A percentile compares a stretch with the other conserved stretches of the same genome.
Conservation (phyloP, 331 rosid genomes). For the Pyracantha coccinea region DNA sequence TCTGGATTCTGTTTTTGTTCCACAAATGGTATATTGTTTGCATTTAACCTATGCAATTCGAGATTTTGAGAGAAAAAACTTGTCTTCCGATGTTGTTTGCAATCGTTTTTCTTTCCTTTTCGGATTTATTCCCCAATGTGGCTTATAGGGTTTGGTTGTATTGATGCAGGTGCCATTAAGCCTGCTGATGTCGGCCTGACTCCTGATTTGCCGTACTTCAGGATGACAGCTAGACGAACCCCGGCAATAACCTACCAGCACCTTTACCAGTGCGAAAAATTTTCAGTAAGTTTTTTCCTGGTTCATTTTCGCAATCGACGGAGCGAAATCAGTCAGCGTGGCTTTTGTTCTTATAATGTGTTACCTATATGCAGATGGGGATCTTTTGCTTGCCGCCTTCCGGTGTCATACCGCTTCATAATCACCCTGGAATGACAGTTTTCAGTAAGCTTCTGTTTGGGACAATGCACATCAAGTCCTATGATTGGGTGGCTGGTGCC, state of each 20-base stretch:
- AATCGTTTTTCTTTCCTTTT: neutral
- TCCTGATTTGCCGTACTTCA: constrained; percentile 57
- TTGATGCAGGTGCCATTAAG: constrained; percentile 49
- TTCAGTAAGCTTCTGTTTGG: constrained; percentile 90
- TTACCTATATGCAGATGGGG: constrained; percentile 55
- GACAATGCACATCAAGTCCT: constrained; percentile 89
- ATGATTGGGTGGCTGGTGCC: constrained; percentile 70
- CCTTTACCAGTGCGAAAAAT: constrained; percentile 52
- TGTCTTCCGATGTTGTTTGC: too few species aligned
- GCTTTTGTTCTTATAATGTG: constrained; percentile 6
- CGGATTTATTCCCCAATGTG: neutral
- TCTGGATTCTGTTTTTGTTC: neutral
- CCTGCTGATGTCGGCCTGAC: constrained; percentile 65
- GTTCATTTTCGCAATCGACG: neutral
- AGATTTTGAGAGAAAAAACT: neutral
- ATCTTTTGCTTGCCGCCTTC: constrained; percentile 97
- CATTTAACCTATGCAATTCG: neutral
- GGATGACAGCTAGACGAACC: constrained; percentile 11
- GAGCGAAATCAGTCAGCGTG: neutral
- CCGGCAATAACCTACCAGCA: constrained; percentile 73
- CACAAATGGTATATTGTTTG: neutral
- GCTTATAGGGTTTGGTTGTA: constrained; percentile 8
- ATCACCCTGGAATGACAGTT: constrained; percentile 98
- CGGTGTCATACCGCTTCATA: constrained; percentile 89
- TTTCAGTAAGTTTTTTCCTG: constrained; percentile 45